phyloP scores from a whole-genome alignment of 805 yeast genomes.

The Candida sanyiensis region DNA sequence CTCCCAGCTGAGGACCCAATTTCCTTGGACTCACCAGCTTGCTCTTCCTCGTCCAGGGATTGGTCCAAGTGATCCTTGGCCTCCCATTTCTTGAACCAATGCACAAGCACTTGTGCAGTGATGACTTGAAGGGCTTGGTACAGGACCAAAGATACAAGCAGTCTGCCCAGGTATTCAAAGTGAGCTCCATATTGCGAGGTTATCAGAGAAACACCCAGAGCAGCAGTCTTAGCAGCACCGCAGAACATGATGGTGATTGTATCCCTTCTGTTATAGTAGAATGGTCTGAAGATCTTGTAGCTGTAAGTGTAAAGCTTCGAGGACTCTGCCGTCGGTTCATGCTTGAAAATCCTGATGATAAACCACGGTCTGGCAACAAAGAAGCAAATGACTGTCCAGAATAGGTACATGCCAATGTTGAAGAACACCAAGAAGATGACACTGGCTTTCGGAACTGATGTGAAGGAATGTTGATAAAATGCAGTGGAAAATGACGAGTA shows the following conservation, averaged over 20 bases:
- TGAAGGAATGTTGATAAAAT: slow-evolving; percentile 75
- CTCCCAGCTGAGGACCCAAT: background rate
- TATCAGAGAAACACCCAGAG: slow-evolving; percentile 80
- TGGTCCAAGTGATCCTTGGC: slow-evolving; percentile 19
- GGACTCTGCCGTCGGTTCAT: slow-evolving; percentile 43
- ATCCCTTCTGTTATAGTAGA: slow-evolving; percentile 64
- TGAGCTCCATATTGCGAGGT: slow-evolving; percentile 70
- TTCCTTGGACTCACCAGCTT: background rate
- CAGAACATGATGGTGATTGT: slow-evolving; percentile 78
- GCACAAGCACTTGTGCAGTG: slow-evolving; percentile 68
- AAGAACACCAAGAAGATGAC: slow-evolving; percentile 76
- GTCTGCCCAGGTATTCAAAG: slow-evolving; percentile 56
- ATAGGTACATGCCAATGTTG: slow-evolving; percentile 72
- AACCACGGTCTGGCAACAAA: slow-evolving; percentile 55
- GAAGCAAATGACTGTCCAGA: slow-evolving; percentile 65
- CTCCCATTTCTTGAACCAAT: slow-evolving; percentile 64
- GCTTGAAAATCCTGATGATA: slow-evolving; percentile 37
- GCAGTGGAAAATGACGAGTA: slow-evolving; percentile 83
- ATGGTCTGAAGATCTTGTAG: slow-evolving; percentile 44
- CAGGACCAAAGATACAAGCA: slow-evolving; percentile 76
- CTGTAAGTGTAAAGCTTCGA: slow-evolving; percentile 39
- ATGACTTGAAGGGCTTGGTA: slow-evolving; percentile 86
- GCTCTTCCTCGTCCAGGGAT: slow-evolving; percentile 16
- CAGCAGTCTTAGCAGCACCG: slow-evolving; percentile 93
- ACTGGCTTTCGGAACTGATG: slow-evolving; percentile 58